Evolutionary conservation across 2,329 filamentous ascomycete genomes (phyloP).

Genomic region (Cladosporium colombiae): DNA sequence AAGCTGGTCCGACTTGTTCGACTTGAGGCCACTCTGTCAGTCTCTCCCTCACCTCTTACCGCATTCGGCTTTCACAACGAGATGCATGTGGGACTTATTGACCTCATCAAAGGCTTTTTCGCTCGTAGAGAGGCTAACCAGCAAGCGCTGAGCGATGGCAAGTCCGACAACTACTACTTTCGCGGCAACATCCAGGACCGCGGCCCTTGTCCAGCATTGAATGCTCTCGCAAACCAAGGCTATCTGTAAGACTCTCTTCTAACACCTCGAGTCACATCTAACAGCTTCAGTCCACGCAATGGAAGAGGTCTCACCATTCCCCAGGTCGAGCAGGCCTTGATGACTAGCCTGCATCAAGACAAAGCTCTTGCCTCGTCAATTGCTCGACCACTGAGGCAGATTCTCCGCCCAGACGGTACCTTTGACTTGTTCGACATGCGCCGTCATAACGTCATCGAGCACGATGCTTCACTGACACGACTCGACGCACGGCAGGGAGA

Average conservation of each 20-base stretch:
- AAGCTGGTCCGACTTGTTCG: background rate
- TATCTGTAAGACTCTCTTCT: slow-evolving; percentile 31
- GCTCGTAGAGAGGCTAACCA: slow-evolving; percentile 19
- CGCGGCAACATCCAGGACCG: slow-evolving; percentile 27
- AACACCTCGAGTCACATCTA: background rate
- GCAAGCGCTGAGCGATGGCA: slow-evolving; percentile 24
- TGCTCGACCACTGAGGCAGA: slow-evolving; percentile 27
- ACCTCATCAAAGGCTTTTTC: slow-evolving; percentile 25
- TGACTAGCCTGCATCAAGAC: slow-evolving; percentile 15
- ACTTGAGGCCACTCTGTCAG: background rate
- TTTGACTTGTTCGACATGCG: slow-evolving; percentile 38
- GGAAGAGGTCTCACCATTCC: slow-evolving; percentile 37
- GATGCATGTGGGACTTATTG: slow-evolving; percentile 26
- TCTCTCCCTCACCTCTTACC: background rate
- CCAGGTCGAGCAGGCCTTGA: slow-evolving; percentile 35
- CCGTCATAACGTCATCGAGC: slow-evolving; percentile 39
- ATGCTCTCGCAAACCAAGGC: slow-evolving; percentile 38
- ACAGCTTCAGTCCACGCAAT: slow-evolving; percentile 34
- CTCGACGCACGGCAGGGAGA: slow-evolving; percentile 39
- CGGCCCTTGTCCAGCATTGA: slow-evolving; percentile 36
- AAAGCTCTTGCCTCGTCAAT: slow-evolving; percentile 31
- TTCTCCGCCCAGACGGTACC: slow-evolving; percentile 33
- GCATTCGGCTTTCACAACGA: background rate
- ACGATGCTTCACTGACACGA: slow-evolving; percentile 39
- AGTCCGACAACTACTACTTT: slow-evolving; percentile 21